Evolutionary conservation across 257 asterid species (phyloP), one percentile per base, ranked within the genome.

Genomic region (Solanum chaucha): DNA sequence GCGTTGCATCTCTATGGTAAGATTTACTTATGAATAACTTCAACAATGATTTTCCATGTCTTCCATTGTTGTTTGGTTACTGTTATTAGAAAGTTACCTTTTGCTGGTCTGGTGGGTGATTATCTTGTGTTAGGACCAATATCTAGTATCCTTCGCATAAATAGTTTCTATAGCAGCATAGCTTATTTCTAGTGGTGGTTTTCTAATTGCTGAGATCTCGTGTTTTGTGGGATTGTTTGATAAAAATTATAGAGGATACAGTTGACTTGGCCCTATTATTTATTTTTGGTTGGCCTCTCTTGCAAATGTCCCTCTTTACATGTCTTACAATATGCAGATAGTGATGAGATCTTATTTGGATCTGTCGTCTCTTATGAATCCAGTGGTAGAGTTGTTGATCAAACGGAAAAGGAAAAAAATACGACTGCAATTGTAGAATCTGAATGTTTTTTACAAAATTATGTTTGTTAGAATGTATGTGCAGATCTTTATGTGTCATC

Each of bases 1-100:
- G 94, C 98, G 9, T 89, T 96, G 72, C 98, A 96, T 94, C 98
- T 96, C 80, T 95, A 96, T 85, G 99, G 99, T 96, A 95, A 90
- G 95, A 84, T 48, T 81, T 48, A 1, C 58, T 28, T 17, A 51
- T 5, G 68, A 48, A 48, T 81, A 81, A 28, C 35, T 77, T 77
- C n/a, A 77, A 40, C 20, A 40, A 32, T 81, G 68, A 78, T 84
- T 74, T 17, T 59, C 34, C 59, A 46, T 26, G 48, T 36, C 6
- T 11, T 72, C 61, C 85, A 58, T 48, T 46, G 15, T 48, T 30
- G 68, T 58, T 64, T 73, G 58, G 84, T 32, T 77, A 41, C 36
- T n/a, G 38, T 78, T 26, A 44, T 46, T 81, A 81, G 40, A 48
- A 81, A 48, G 68, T 30, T 80, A 2, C 35, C 17, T 46, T 80